Evolutionary conservation across 768 basidiomycete species (phyloP), one percentile per base, ranked within the genome.

Genomic region (Phlebiopsis gigantea): DNA sequence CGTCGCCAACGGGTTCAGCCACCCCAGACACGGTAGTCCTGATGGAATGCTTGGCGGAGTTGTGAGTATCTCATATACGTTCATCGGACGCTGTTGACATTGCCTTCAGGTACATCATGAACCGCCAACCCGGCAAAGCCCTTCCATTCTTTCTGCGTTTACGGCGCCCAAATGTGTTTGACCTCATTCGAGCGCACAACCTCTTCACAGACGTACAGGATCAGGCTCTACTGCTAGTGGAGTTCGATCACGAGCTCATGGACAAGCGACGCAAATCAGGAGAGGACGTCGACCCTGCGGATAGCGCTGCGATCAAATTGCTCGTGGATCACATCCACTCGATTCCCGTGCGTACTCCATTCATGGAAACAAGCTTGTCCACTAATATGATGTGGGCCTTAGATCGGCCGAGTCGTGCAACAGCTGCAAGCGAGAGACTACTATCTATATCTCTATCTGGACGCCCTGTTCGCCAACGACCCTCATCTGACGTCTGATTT

Each of bases 291-390:
- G 67, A 71, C 21, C 71, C 75, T 28, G 72, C 71, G 6, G 73
- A 84, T 56, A 90, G 92, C 31, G 82, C 87, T 34, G 94, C 94
- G 0, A 93, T 98, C 58, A 80, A 80, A 29, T 66, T 99, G 54
- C 78, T 99, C 25, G 94, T 98, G 15, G 87, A 98, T 61, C 93
- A 98, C 65, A 90, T 90, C 0, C 91, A 98, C 67, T 96, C 96
- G 14, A 98, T 99, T 66, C 93, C 95, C 4, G 96, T 94, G 56
- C 60, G 85, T 75, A 21, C 26, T 24, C 10, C 17, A 39, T 9
- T 39, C 12, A 48, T 8, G 12, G 15, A 8, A 17, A 48, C 1
- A 17, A 22, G 26, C 29, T 26, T 56, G 29, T 25, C 29, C 25
- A n/a, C 15, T n/a, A 26, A 15, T 26, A 25, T 24, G 12, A 34